Base-by-base conservation (phyloP, 2,329 filamentous ascomycete species). In the Pyrenochaeta sp. region DNA sequence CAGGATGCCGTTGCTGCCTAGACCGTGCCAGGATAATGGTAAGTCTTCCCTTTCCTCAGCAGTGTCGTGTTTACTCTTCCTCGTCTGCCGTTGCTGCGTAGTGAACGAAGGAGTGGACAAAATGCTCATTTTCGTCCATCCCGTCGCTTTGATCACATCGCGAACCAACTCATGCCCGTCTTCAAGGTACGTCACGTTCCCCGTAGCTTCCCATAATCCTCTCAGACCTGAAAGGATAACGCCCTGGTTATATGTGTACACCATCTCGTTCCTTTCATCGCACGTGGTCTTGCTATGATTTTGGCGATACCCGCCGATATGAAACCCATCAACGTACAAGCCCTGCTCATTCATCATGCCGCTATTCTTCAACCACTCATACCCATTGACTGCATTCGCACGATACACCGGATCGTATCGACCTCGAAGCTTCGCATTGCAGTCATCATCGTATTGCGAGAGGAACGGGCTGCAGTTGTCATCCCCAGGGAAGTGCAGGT, bases 241-340 rank as follows among this genome's bases (percentile, higher is more conserved):
- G 24, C 93, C 94, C 77, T 98, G 94, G 78, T 98, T 98, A 80
- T 98, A 97, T 0, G 93, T 96, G 77, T 93, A 97, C 8, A 97
- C 90, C 88, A 93, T 94, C 66, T 93, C 88, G 76, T 97, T 91
- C 48, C 93, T 86, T 49, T 86, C 76, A 72, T 97, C 91, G 75
- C 94, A 97, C 62, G 86, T 83, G 0, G 86, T 88, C 54, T 91
- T 92, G 58, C 84, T 84, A 6, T 80, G 79, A 55, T 87, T 85
- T 27, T 78, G 73, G 46, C 79, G 78, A 59, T 78, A 91, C 25
- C 86, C 86, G 13, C 83, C 86, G 69, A 98, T 90, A 76, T 98
- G 94, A 73, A 92, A 98, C 10, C 94, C 94, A 69, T 98, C 94
- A 0, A 88, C 87, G 73, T 91, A 96, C 0, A 97, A 81, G 0